Percentiles rank a stretch among this genome's conserved stretches.
These are phyloP conservation scores for Diutina sp. DNA, from an alignment of 1,139 yeast species.

Conservation along the genomic window DNA sequence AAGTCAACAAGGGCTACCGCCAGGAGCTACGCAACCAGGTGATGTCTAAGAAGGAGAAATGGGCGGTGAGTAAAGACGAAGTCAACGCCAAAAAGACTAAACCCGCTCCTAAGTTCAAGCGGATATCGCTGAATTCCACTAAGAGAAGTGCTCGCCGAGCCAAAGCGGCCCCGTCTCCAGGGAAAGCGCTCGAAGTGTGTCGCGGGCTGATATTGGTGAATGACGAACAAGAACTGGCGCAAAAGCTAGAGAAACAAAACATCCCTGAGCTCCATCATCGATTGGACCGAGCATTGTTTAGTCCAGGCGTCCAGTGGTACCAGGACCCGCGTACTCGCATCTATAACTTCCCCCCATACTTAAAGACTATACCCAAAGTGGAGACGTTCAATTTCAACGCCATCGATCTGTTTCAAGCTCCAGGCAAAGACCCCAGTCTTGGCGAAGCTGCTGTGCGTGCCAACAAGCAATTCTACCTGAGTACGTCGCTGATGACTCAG, in stretches of 20 bases:
- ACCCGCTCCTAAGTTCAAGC: background rate
- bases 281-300: constrained; percentile 56
- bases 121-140: background rate
- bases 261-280: constrained; percentile 43
- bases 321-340: constrained; percentile 68
- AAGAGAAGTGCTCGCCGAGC: background rate
- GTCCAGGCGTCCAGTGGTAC: constrained; percentile 74
- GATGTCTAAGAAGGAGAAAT: background rate
- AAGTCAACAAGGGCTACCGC: background rate
- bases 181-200: background rate
- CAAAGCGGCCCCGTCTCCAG: background rate
- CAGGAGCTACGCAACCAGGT: background rate
- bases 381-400: constrained; percentile 55
- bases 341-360: constrained; percentile 53
- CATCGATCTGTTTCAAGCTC: constrained; percentile 46
- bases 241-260: constrained; percentile 12
- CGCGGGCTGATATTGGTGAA: background rate
- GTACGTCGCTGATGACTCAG: constrained; percentile 83
- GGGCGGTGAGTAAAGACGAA: background rate
- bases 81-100: background rate
- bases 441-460: constrained; percentile 33
- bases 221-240: background rate
- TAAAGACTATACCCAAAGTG: constrained; percentile 52
- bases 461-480: constrained; percentile 44
- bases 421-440: constrained; percentile 50